Evolutionary conservation across 2,329 filamentous ascomycete species (phyloP).

Genomic region (Hypoxylon sp.): DNA sequence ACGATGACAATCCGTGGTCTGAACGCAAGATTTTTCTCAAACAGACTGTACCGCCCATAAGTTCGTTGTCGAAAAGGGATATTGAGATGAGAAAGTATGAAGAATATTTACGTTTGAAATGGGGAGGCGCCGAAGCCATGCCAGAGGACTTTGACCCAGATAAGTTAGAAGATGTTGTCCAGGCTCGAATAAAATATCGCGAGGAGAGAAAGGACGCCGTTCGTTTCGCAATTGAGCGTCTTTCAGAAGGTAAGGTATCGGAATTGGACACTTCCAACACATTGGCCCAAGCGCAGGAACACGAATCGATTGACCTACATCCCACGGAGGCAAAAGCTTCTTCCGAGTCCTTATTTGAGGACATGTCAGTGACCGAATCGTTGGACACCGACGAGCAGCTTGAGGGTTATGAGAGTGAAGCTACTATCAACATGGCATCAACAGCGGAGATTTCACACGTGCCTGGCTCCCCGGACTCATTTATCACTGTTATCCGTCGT

Average conservation of each 20-base stretch:
- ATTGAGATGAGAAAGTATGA: conserved; percentile 3
- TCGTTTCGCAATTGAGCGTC: not conserved
- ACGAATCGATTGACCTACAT: not conserved
- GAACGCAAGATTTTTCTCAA: conserved; percentile 17
- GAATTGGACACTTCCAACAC: not conserved
- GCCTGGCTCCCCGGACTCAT: conserved; percentile 1
- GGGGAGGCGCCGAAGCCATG: conserved; percentile 32
- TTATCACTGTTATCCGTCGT: not conserved
- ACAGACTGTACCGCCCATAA: not conserved
- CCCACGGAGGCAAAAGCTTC: not conserved
- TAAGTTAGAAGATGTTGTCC: conserved; percentile 14
- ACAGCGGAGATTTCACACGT: conserved; percentile 13
- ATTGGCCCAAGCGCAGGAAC: not conserved
- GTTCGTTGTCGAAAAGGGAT: not conserved
- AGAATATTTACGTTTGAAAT: conserved; percentile 31
- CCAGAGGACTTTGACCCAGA: conserved; percentile 32
- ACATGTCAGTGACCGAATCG: conserved; percentile 8
- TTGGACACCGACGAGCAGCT: conserved; percentile 31
- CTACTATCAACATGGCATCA: not conserved
- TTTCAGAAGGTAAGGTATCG: not conserved
- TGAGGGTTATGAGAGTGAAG: conserved; percentile 31
- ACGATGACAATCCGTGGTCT: not conserved
- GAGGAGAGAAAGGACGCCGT: not conserved
- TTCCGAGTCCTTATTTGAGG: not conserved
- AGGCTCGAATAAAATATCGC: not conserved